Evolutionary conservation across 495 filamentous ascomycete genomes (phyloP).

Genomic region (Bacidia gigantensis): DNA sequence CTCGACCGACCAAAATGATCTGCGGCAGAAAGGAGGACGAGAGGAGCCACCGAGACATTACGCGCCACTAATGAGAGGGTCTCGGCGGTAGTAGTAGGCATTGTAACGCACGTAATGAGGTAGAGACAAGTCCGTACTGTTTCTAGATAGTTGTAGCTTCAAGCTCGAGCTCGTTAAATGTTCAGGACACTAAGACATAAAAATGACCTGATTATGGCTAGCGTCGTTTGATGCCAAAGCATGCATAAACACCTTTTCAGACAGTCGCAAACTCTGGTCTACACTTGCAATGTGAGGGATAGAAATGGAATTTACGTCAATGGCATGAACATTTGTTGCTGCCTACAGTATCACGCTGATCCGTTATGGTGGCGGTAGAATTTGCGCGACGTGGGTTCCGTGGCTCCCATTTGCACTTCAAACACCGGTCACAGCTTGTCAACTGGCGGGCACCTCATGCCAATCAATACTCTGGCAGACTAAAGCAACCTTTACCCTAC

Average conservation of each 20-base stretch:
- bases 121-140: too few relatives aligned
- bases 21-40: conserved; percentile 94
- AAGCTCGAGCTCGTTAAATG: too few relatives aligned
- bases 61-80: conserved; percentile 82
- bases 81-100: conserved; percentile 92
- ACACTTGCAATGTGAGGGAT: neutral
- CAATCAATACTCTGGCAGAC: neutral
- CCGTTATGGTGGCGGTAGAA: neutral
- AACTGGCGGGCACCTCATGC: neutral
- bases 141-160: too few relatives aligned
- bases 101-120: too few relatives aligned
- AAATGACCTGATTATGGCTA: too few relatives aligned
- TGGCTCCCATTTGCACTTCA: neutral
- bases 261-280: too few relatives aligned
- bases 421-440: neutral
- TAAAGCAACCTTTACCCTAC: conserved; percentile 10
- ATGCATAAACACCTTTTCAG: too few relatives aligned
- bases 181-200: too few relatives aligned
- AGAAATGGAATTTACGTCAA: neutral
- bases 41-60: conserved; percentile 90
- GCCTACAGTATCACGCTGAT: neutral
- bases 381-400: neutral
- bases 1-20: conserved; percentile 94
- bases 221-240: too few relatives aligned
- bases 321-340: neutral